These are phyloP conservation scores for Anisodus tanguticus DNA, from an alignment of 257 asterid species.

Conservation along the genomic window DNA sequence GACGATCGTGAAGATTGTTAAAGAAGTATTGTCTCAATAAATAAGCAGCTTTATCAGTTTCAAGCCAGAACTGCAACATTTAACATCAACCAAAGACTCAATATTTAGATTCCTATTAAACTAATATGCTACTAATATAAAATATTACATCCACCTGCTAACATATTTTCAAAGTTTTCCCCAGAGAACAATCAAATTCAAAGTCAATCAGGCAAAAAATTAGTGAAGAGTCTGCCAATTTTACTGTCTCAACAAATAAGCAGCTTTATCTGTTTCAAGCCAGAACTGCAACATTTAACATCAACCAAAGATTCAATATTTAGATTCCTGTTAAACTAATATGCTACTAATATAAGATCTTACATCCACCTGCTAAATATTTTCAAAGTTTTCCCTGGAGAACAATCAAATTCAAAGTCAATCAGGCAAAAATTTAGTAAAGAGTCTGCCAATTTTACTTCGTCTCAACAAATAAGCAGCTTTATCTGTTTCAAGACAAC, in stretches of 20 bases:
- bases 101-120: neutral
- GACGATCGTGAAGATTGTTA: constrained; percentile 96
- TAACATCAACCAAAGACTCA: constrained; percentile 30
- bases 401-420: neutral
- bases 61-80: constrained; percentile 96
- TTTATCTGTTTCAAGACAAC: constrained; percentile 44
- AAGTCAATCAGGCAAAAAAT: neutral
- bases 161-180: neutral
- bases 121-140: neutral
- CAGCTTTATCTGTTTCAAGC: constrained; percentile 99
- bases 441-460: neutral
- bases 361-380: neutral
- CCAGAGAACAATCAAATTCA: neutral
- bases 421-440: neutral
- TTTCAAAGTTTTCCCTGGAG: too few relatives aligned
- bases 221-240: neutral
- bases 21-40: constrained; percentile 90
- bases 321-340: neutral
- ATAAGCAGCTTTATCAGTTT: constrained; percentile 99
- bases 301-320: constrained; percentile 23
- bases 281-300: constrained; percentile 81
- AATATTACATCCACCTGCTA: neutral
- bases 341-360: neutral
- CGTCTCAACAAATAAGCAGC: constrained; percentile 94
- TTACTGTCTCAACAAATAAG: constrained; percentile 74